Evolutionary conservation across 2,329 filamentous ascomycete genomes (phyloP), one percentile per base, ranked within the genome.

Genomic region (Hypoxylon sp.): DNA sequence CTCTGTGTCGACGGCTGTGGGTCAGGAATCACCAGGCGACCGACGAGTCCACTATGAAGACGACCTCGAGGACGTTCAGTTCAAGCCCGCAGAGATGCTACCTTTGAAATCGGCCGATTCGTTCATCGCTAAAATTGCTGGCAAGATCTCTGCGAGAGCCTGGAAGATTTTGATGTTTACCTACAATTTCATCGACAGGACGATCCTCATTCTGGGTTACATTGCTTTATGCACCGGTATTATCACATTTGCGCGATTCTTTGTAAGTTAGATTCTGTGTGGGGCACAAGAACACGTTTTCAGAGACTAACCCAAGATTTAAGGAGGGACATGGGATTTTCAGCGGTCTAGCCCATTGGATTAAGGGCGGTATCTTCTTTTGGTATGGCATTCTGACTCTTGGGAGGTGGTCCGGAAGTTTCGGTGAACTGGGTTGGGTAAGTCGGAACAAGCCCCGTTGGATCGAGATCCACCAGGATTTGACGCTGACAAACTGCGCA

Each of bases 351-450:
- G 95, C 95, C 6, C 95, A 98, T 78, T 97, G 93, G 83, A 90
- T 98, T 79, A 98, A 98, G 79, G 95, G 95, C 50, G 93, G 93
- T 3, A 92, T 98, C 60, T 98, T 98, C 84, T 94, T 98, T 82
- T 96, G 93, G 90, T 93, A 97, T 70, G 95, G 95, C 8, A 81
- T 97, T 19, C 82, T 98, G 67, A 97, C 93, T 0, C 85, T 98
- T 3, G 94, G 94, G 31, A 91, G 95, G 62, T 98, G 94, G 92
- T 89, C 94, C 76, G 95, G 95, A 26, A 92, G 92, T 78, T 98
- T 97, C 78, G 90, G 92, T 64, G 93, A 97, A 67, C 87, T 95
- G 63, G 95, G 95, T 72, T 98, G 95, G 95, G 86, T 87, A 73
- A 77, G 83, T 80, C 52, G 19, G 63, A 64, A n/a, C 29, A 44